phyloP scores from a whole-genome alignment of 768 basidiomycete genomes.

The Rhodotorula paludigena region DNA sequence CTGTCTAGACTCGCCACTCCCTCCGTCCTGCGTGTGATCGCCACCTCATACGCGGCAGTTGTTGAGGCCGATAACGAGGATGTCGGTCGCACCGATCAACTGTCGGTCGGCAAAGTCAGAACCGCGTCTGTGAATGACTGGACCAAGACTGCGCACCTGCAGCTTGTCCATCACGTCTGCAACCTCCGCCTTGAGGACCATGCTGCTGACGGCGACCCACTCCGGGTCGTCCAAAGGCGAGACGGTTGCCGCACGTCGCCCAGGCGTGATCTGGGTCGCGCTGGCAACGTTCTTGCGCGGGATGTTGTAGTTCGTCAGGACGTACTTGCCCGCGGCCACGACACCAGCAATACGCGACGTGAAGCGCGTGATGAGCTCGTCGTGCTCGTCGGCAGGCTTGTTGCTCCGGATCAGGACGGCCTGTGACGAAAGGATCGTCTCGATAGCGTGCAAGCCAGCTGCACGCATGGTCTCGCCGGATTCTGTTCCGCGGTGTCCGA shows the following conservation, averaged over 20 bases:
- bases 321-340: conserved; percentile 71
- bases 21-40: too few species aligned
- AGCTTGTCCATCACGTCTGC: conserved; percentile 87
- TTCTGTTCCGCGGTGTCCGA: conserved; percentile 57
- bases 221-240: conserved; percentile 67
- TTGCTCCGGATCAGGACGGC: conserved; percentile 81
- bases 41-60: conserved; percentile 88
- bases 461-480: conserved; percentile 99
- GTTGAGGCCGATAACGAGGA: conserved; percentile 80
- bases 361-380: conserved; percentile 68
- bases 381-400: conserved; percentile 55
- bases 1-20: too few species aligned
- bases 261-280: conserved; percentile 74
- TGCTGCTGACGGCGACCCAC: conserved; percentile 87
- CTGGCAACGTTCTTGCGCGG: conserved; percentile 58
- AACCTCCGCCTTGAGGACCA: conserved; percentile 54
- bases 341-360: conserved; percentile 87
- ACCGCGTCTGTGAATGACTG: too few species aligned
- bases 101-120: background rate
- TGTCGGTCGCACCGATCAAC: conserved; percentile 75
- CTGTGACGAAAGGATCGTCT: conserved; percentile 76
- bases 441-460: conserved; percentile 87
- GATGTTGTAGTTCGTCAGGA: conserved; percentile 89
- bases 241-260: conserved; percentile 81
- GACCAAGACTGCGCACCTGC: conserved; percentile 47